Evolutionary conservation across 768 basidiomycete genomes (phyloP).

Genomic region (Albatrellus ellisii): DNA sequence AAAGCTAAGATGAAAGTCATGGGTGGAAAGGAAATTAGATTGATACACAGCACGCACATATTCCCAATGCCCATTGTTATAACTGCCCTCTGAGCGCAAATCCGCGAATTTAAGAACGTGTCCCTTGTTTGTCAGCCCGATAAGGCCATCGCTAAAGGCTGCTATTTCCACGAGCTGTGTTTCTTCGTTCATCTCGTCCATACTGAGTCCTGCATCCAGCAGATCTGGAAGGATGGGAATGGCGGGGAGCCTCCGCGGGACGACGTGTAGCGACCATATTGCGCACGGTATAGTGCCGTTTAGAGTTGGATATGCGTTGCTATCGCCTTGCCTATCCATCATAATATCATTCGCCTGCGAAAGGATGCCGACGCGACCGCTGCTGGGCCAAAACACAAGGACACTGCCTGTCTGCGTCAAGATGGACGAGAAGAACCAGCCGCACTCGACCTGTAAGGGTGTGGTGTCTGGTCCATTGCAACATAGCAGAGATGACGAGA

Average conservation of each 20-base stretch:
- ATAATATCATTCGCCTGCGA: constrained; percentile 27
- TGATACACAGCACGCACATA: constrained; percentile 66
- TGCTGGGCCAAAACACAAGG: constrained; percentile 63
- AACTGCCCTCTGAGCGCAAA: constrained; percentile 30
- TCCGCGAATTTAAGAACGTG: constrained; percentile 57
- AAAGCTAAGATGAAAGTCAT: constrained; percentile 49
- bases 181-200: constrained; percentile 16
- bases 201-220: constrained; percentile 16
- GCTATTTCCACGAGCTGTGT: constrained; percentile 68
- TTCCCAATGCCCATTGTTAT: constrained; percentile 42
- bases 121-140: constrained; percentile 72
- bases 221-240: constrained; percentile 53
- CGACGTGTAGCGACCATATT: constrained; percentile 40
- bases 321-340: constrained; percentile 32
- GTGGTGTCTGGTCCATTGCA: constrained; percentile 31
- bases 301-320: constrained; percentile 20
- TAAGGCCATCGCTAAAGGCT: constrained; percentile 53
- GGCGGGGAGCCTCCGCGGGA: constrained; percentile 45
- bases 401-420: constrained; percentile 63
- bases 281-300: constrained; percentile 42
- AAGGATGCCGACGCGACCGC: constrained; percentile 26
- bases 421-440: constrained; percentile 65
- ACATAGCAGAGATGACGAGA: constrained; percentile 28
- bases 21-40: no score
- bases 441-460: constrained; percentile 58